These are phyloP conservation scores for Umbelopsis sp. DNA, from an alignment of 192 early-diverging fungal species.

Conservation along the genomic window DNA sequence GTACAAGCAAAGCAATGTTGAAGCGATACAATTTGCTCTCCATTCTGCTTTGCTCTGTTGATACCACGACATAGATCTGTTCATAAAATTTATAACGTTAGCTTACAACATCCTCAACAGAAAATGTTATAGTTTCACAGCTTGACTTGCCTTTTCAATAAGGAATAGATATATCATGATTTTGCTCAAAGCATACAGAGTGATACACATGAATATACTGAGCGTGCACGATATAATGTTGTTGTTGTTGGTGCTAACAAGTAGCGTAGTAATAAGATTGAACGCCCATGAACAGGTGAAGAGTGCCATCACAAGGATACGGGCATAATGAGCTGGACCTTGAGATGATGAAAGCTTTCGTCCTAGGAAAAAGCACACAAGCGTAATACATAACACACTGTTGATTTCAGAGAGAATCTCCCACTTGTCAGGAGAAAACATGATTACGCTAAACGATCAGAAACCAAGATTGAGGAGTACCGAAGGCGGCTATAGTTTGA, in stretches of 20 bases:
- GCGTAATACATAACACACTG: constrained; percentile 44
- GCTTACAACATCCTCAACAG: background rate
- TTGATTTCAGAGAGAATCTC: constrained; percentile 43
- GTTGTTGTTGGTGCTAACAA: constrained; percentile 50
- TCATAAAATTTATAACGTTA: background rate
- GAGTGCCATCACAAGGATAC: constrained; percentile 40
- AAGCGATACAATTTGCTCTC: constrained; percentile 40
- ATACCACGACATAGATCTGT: constrained; percentile 7
- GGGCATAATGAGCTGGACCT: constrained; percentile 43
- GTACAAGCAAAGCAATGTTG: constrained; percentile 41
- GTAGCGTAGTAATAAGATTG: constrained; percentile 43
- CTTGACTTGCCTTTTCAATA: constrained; percentile 43
- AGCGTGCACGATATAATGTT: constrained; percentile 44
- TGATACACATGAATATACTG: constrained; percentile 40
- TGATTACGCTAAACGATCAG: constrained; percentile 1
- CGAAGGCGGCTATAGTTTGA: no score
- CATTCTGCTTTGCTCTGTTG: constrained; percentile 26
- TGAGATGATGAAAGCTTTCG: constrained; percentile 46
- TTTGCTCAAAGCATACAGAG: constrained; percentile 45
- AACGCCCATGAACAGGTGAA: constrained; percentile 48
- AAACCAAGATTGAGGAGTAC: background rate
- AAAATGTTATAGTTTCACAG: background rate
- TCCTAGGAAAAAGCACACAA: constrained; percentile 48
- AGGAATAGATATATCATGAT: constrained; percentile 51
- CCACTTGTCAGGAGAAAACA: constrained; percentile 41